Conservation (phyloP, 768 basidiomycete species). For the Tephrocybe rancida region DNA sequence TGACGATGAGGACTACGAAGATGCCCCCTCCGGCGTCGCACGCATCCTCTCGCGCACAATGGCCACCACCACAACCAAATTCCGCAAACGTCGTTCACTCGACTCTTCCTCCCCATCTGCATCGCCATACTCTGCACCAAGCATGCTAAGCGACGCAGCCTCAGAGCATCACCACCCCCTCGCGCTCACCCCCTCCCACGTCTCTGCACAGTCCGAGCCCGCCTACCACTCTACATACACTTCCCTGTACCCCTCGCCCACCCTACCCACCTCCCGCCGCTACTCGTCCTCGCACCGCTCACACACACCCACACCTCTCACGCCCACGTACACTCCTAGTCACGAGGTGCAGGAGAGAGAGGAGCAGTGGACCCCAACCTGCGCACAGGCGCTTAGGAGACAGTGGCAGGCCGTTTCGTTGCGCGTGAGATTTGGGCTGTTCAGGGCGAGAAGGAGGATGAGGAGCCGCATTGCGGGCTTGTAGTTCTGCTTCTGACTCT, state of each 20-base stretch:
- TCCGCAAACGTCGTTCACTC: constrained; percentile 16
- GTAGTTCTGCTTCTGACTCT: not conserved
- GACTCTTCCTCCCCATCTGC: constrained; percentile 14
- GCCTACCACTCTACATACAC: too few relatives aligned
- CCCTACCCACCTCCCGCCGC: too few relatives aligned
- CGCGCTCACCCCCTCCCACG: too few relatives aligned
- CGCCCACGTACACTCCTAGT: constrained; percentile 5
- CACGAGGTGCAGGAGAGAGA: constrained; percentile 11
- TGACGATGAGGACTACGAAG: constrained; percentile 26
- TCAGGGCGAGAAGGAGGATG: constrained; percentile 44
- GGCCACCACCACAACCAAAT: not conserved
- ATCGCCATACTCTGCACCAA: too few relatives aligned
- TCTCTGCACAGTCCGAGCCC: too few relatives aligned
- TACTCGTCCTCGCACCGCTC: constrained; percentile 8
- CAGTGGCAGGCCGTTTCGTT: constrained; percentile 66
- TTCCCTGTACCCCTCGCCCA: too few relatives aligned
- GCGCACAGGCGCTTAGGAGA: constrained; percentile 50
- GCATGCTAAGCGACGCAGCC: too few relatives aligned
- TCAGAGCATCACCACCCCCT: too few relatives aligned
- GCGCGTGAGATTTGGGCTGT: constrained; percentile 57
- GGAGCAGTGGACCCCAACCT: constrained; percentile 52
- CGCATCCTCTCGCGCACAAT: constrained; percentile 20
- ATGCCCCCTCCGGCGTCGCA: constrained; percentile 25
- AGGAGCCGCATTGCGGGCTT: constrained; percentile 30
- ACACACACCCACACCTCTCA: constrained; percentile 10